Evolutionary conservation across 2,329 filamentous ascomycete genomes (phyloP).

Genomic region (Paraphaeosphaeria minitans): DNA sequence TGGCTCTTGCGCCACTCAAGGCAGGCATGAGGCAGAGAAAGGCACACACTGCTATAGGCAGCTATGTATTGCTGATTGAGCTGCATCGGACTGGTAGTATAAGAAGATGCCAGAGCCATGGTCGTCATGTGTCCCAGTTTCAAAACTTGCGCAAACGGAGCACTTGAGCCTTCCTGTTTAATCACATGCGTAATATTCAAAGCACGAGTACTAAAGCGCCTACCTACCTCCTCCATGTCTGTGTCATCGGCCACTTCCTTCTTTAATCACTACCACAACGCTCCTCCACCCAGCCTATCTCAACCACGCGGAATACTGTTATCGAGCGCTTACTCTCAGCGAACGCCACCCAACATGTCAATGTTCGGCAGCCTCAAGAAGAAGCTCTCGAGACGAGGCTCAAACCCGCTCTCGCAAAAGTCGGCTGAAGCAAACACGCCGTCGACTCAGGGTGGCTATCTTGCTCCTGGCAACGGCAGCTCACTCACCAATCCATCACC

Average conservation of each 20-base stretch:
- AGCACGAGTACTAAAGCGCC: not conserved
- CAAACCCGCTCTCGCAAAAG: slow-evolving; percentile 17
- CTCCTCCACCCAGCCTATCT: slow-evolving; percentile 1
- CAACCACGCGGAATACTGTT: slow-evolving; percentile 1
- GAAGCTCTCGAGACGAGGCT: slow-evolving; percentile 26
- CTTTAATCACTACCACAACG: not conserved
- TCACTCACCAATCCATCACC: slow-evolving; percentile 31
- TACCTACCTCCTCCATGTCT: slow-evolving; percentile 23
- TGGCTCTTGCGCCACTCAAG: slow-evolving; percentile 7
- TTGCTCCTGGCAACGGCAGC: slow-evolving; percentile 24
- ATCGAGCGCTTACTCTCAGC: slow-evolving; percentile 7
- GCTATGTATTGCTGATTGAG: not conserved
- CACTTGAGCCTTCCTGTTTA: not conserved
- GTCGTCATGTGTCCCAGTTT: not conserved
- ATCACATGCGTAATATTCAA: not conserved
- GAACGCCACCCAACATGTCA: slow-evolving; percentile 15
- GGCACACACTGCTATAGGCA: not conserved
- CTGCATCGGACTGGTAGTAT: not conserved
- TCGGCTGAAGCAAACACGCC: slow-evolving; percentile 13
- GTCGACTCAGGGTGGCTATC: slow-evolving; percentile 19
- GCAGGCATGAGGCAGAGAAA: slow-evolving; percentile 5
- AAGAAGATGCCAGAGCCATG: not conserved
- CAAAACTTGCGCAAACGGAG: not conserved
- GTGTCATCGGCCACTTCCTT: slow-evolving; percentile 11
- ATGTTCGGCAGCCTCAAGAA: slow-evolving; percentile 32